These are phyloP conservation scores for Syncephalastrum contaminatum DNA, from an alignment of 371 early-diverging fungal genomes.

Conservation along the genomic window DNA sequence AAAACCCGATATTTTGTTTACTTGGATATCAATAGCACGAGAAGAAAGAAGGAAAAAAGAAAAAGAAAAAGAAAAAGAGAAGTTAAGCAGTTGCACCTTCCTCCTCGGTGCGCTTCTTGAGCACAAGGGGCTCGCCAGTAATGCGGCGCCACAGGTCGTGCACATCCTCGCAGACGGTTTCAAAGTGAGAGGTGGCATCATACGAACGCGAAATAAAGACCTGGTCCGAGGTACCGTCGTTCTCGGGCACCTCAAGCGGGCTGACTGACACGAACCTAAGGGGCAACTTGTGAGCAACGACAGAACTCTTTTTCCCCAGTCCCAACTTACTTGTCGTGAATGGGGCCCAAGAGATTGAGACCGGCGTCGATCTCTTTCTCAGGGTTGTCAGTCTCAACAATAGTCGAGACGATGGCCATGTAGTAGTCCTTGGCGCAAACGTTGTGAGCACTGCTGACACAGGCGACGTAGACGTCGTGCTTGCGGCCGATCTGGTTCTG, in stretches of 20 bases:
- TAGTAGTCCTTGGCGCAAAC: slow-evolving; percentile 87
- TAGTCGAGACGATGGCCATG: slow-evolving; percentile 94
- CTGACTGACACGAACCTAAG: slow-evolving; percentile 72
- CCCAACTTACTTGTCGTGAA: slow-evolving; percentile 71
- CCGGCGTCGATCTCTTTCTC: slow-evolving; percentile 87
- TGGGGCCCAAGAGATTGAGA: slow-evolving; percentile 86
- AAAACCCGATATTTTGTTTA: too few relatives aligned
- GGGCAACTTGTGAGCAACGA: background rate
- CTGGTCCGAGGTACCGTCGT: slow-evolving; percentile 80
- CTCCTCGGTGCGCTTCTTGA: slow-evolving; percentile 63
- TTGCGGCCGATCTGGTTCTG: slow-evolving; percentile 93
- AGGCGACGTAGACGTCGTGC: slow-evolving; percentile 95
- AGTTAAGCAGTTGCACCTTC: slow-evolving; percentile 47
- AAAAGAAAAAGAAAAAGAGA: slow-evolving; percentile 5
- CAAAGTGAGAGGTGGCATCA: slow-evolving; percentile 99
- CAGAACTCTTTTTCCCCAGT: background rate
- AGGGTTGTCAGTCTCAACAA: slow-evolving; percentile 88
- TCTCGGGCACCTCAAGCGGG: slow-evolving; percentile 84
- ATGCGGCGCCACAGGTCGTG: slow-evolving; percentile 91
- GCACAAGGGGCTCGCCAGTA: slow-evolving; percentile 86
- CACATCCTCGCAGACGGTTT: slow-evolving; percentile 96
- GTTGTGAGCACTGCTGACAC: slow-evolving; percentile 86
- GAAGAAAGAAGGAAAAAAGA: slow-evolving; percentile 4
- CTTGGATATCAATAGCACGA: background rate
- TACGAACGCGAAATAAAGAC: slow-evolving; percentile 93